Percentiles rank a stretch among this genome's conserved stretches.
Conservation (phyloP, 2,329 filamentous ascomycete species). For the Fusarium paranaense region DNA sequence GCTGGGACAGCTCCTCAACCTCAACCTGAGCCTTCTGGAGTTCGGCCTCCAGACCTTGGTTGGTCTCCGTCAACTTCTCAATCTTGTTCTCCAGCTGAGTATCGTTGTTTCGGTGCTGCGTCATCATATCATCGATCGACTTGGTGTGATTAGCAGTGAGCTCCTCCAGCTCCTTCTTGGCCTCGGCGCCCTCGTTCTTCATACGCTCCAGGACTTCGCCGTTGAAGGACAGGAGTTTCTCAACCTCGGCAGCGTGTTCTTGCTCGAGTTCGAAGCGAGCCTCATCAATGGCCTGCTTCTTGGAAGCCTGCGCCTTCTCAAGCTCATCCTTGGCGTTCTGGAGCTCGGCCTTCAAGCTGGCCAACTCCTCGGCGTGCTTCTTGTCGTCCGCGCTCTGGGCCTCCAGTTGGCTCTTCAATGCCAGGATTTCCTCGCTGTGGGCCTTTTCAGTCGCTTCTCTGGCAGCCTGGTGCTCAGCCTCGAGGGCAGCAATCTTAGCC, state of each 20-base stretch:
- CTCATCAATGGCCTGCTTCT: constrained; percentile 58
- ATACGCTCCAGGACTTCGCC: constrained; percentile 55
- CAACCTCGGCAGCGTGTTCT: constrained; percentile 60
- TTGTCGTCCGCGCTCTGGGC: constrained; percentile 55
- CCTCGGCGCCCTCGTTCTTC: constrained; percentile 53
- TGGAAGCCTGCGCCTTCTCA: constrained; percentile 57
- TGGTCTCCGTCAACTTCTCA: constrained; percentile 50
- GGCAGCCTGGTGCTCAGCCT: constrained; percentile 45
- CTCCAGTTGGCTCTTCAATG: constrained; percentile 56
- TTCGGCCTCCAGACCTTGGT: constrained; percentile 51
- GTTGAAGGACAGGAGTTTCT: constrained; percentile 58
- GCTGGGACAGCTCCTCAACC: constrained; percentile 61
- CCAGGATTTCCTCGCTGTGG: constrained; percentile 52
- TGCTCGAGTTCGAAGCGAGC: constrained; percentile 59
- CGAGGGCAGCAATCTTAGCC: constrained; percentile 46
- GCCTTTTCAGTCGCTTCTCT: constrained; percentile 48
- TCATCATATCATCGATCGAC: constrained; percentile 55
- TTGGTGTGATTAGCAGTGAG: constrained; percentile 52
- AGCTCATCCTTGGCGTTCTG: constrained; percentile 52
- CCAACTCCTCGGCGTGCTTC: constrained; percentile 50
- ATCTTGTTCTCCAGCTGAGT: constrained; percentile 51
- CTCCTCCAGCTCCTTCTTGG: constrained; percentile 59
- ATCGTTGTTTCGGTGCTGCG: constrained; percentile 52
- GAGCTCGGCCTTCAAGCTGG: constrained; percentile 47
- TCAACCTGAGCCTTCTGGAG: constrained; percentile 61